Evolutionary conservation across 1,284 basidiomycete species (phyloP).

Genomic region (Apiotrichum sp.): DNA sequence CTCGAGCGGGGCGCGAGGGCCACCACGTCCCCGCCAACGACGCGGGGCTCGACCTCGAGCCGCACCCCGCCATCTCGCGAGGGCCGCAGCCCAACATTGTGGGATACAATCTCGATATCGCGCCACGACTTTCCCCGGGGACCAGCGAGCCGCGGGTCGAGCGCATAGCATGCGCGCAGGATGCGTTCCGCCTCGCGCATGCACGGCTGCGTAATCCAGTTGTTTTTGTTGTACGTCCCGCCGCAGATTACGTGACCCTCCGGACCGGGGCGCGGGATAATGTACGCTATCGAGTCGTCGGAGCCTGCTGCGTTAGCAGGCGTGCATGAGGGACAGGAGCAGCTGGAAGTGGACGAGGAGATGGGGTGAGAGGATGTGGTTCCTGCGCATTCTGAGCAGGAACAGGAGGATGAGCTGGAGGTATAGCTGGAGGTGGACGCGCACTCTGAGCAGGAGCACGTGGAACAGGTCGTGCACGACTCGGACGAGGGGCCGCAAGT

Average conservation of each 20-base stretch:
- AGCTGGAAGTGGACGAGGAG: too few relatives aligned
- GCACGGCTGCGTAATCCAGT: slow-evolving; percentile 32
- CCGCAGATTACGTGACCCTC: slow-evolving; percentile 36
- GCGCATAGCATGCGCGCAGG: slow-evolving; percentile 33
- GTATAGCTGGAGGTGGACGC: neutral
- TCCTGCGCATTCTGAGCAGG: too few relatives aligned
- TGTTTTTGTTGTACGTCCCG: slow-evolving; percentile 32
- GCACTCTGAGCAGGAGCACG: too few relatives aligned
- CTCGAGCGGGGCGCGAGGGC: slow-evolving; percentile 33
- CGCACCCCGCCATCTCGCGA: slow-evolving; percentile 60
- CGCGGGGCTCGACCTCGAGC: slow-evolving; percentile 56
- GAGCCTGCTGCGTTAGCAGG: neutral
- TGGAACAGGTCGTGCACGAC: too few relatives aligned
- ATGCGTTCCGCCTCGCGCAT: slow-evolving; percentile 31
- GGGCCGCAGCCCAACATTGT: slow-evolving; percentile 65
- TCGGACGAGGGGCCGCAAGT: too few relatives aligned
- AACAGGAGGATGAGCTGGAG: too few relatives aligned
- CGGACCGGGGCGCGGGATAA: slow-evolving; percentile 45
- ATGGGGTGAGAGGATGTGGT: too few relatives aligned
- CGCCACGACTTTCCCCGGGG: slow-evolving; percentile 26
- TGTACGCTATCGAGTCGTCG: slow-evolving; percentile 24
- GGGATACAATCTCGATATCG: slow-evolving; percentile 51
- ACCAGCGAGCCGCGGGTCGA: slow-evolving; percentile 40
- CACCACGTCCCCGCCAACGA: slow-evolving; percentile 45
- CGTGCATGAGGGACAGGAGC: too few relatives aligned